A percentile compares a stretch with the other conserved stretches of the same genome.
phyloP scores from a whole-genome alignment of 176 grass and related monocot genomes.

The Tuctoria greenei region DNA sequence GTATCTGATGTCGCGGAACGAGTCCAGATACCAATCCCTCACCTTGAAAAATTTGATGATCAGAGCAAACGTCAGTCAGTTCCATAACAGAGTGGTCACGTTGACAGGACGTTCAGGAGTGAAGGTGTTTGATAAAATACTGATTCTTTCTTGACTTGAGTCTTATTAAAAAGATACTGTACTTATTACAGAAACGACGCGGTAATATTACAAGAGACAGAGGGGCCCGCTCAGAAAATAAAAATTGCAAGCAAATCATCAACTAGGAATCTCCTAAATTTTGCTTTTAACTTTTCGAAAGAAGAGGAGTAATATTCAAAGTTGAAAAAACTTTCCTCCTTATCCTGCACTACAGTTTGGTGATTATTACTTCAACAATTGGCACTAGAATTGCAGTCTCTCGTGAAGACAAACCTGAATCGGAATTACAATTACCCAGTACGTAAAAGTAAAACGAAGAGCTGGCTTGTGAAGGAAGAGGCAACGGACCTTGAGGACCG shows the following conservation, averaged over 20 bases:
- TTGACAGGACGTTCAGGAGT: constrained; percentile 11
- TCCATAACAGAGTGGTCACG: constrained; percentile 11
- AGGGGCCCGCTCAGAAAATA: background rate
- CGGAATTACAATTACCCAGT: background rate
- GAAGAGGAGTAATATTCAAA: constrained; percentile 9
- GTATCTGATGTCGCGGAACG: constrained; percentile 79
- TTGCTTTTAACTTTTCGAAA: background rate
- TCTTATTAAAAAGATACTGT: background rate
- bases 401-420: constrained; percentile 7
- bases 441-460: no score
- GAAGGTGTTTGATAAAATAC: constrained; percentile 14
- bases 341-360: background rate
- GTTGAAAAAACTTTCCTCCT: background rate
- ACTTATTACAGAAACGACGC: constrained; percentile 19
- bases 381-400: background rate
- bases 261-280: constrained; percentile 30
- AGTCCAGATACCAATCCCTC: constrained; percentile 87
- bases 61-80: constrained; percentile 30
- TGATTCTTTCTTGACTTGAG: constrained; percentile 19
- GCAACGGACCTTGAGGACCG: constrained; percentile 66
- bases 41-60: constrained; percentile 54
- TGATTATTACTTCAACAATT: background rate
- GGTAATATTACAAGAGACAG: constrained; percentile 1
- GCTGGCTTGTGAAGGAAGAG: background rate
- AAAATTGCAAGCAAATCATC: background rate